These are phyloP conservation scores for Hypholoma fasciculare DNA, from an alignment of 768 basidiomycete genomes.

Conservation along the genomic window DNA sequence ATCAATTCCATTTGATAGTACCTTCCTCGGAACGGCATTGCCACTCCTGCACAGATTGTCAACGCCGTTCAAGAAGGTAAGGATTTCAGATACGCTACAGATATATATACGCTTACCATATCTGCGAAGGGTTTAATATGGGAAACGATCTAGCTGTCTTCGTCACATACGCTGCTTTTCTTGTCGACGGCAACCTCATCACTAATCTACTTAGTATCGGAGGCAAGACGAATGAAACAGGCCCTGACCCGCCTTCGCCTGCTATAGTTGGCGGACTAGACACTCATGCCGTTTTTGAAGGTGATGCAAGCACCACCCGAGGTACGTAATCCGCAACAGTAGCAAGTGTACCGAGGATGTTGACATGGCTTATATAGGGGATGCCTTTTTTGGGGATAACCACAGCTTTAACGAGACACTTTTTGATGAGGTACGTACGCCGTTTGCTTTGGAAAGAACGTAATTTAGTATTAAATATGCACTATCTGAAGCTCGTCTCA, in stretches of 20 bases:
- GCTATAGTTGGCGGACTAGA: slow-evolving; percentile 22
- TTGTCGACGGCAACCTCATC: slow-evolving; percentile 22
- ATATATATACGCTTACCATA: neutral
- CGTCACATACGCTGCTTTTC: slow-evolving; percentile 12
- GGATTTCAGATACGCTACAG: neutral
- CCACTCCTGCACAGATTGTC: slow-evolving; percentile 15
- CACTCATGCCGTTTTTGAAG: slow-evolving; percentile 24
- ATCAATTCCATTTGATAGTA: slow-evolving; percentile 2
- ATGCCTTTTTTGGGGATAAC: slow-evolving; percentile 23
- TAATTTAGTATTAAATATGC: neutral
- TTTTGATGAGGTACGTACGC: slow-evolving; percentile 17
- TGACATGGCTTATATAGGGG: slow-evolving; percentile 9
- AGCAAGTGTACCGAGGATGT: neutral
- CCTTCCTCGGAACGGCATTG: slow-evolving; percentile 14
- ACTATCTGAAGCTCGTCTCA: slow-evolving; percentile 12
- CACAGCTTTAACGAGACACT: slow-evolving; percentile 23
- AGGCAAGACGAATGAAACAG: slow-evolving; percentile 18
- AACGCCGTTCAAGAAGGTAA: slow-evolving; percentile 18
- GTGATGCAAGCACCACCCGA: slow-evolving; percentile 14
- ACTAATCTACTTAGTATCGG: slow-evolving; percentile 23
- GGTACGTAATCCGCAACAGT: neutral
- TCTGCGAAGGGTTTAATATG: slow-evolving; percentile 17
- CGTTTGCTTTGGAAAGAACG: neutral
- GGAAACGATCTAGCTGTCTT: slow-evolving; percentile 18
- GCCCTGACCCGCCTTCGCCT: slow-evolving; percentile 20